Conservation (phyloP, 306 rosid species). For the Medicago arabica region DNA sequence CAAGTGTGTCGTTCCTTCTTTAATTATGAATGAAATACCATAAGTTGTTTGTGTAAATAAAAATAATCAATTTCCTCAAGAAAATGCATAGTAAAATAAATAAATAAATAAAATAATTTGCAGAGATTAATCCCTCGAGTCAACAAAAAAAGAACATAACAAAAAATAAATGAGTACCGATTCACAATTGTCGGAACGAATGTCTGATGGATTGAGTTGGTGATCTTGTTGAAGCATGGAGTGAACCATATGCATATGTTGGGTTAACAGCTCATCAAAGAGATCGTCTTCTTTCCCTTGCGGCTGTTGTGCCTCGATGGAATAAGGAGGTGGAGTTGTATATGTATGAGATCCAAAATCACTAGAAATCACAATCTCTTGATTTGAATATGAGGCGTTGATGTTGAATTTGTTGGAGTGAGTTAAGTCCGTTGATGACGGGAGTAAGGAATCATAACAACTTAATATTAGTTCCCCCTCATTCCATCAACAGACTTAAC, state of each 20-base stretch:
- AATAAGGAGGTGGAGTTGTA: not conserved
- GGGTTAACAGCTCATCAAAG: conserved; percentile 49
- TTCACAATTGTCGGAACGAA: conserved; percentile 39
- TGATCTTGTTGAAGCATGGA: conserved; percentile 48
- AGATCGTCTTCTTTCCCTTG: not conserved
- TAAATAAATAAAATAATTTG: too few species aligned
- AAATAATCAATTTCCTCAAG: too few species aligned
- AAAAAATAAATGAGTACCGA: conserved; percentile 42
- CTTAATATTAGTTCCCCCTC: too few species aligned
- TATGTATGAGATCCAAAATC: not conserved
- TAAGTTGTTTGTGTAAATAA: too few species aligned
- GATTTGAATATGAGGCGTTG: conserved; percentile 5
- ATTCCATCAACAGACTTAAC: not conserved
- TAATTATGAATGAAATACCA: too few species aligned
- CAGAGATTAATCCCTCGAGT: too few species aligned
- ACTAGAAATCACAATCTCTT: not conserved
- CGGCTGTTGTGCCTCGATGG: not conserved
- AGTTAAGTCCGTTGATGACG: conserved; percentile 1
- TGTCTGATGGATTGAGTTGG: conserved; percentile 20
- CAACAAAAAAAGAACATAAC: too few species aligned
- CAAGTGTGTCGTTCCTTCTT: too few species aligned
- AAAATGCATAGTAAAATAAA: too few species aligned
- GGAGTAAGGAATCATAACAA: too few species aligned
- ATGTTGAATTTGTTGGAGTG: not conserved
- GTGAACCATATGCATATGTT: conserved; percentile 49